Evolutionary conservation across 129 eudicot species (phyloP), one percentile per base, ranked within the genome.

Genomic region (Artemisia tridentata): DNA sequence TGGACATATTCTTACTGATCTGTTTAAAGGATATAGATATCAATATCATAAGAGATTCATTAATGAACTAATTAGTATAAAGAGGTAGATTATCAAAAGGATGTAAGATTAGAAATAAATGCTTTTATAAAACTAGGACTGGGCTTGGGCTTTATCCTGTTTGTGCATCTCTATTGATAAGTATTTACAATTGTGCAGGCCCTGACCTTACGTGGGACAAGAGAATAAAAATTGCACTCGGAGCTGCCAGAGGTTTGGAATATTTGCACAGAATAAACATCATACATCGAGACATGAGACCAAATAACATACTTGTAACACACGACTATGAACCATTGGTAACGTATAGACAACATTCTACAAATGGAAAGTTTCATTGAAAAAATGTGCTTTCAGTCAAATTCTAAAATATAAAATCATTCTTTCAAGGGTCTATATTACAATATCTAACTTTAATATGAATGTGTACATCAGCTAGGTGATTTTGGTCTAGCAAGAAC

Each of bases 401-500:
- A 25, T 23, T 23, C 46, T 34, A 12, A 4, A 16, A 25, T 27
- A 34, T 6, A 25, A 0, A 62, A 62, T 4, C 45, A 11, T 21
- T 3, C n/a, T 23, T 16, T 62, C 67, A 62, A 29, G 45, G 45
- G 43, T 9, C 43, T 34, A 38, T 38, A 29, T 12, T 6, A 5
- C 23, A 3, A 18, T 53, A 43, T 66, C 60, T 58, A 65, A 59
- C 65, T 57, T 29, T 52, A 19, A 19, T 4, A 18, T 17, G 0
- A 2, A 75, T 50, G 48, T 45, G 62, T 71, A 53, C 9, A 67
- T 63, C 78, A 89, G 96, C 72, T 90, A 38, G 93, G 96, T 80
- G 93, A 90, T 73, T 86, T 86, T 51, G 96, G 96, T 38, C 88
- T 89, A 57, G 96, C 96, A 48, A 86, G 90, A 73, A 81, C 74